phyloP scores from a whole-genome alignment of 2,329 filamentous ascomycete species.

The Fusarium nodosum region DNA sequence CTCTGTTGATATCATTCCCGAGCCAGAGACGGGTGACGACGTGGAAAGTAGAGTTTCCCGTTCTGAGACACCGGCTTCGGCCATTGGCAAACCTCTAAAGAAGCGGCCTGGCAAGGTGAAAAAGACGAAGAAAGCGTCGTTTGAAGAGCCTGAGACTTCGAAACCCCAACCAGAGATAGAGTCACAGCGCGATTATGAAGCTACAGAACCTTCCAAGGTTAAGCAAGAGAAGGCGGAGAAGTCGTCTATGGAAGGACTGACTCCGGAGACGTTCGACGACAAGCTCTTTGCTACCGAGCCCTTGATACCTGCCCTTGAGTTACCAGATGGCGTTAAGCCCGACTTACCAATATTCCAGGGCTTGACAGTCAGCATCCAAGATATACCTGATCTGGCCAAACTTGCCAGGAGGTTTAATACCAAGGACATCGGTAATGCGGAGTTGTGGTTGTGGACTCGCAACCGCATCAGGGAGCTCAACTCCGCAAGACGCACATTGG shows the following conservation, averaged over 20 bases:
- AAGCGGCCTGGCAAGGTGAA: conserved; percentile 71
- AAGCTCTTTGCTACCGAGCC: conserved; percentile 65
- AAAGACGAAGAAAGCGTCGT: conserved; percentile 82
- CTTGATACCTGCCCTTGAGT: conserved; percentile 58
- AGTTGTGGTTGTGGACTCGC: conserved; percentile 70
- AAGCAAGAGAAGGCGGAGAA: conserved; percentile 37
- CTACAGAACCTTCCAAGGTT: conserved; percentile 31
- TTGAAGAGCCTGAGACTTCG: conserved; percentile 75
- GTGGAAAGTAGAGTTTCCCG: conserved; percentile 58
- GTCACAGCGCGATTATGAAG: conserved; percentile 57
- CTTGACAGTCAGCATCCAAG: conserved; percentile 60
- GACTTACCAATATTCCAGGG: conserved; percentile 62
- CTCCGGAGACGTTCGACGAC: conserved; percentile 61
- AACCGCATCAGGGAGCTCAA: conserved; percentile 70
- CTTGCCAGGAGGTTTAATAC: conserved; percentile 63
- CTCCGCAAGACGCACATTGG: conserved; percentile 49
- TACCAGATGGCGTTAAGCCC: conserved; percentile 62
- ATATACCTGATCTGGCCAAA: conserved; percentile 64
- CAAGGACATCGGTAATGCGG: conserved; percentile 63
- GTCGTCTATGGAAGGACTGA: conserved; percentile 49
- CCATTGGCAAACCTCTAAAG: conserved; percentile 64
- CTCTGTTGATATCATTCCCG: conserved; percentile 65
- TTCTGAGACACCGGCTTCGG: conserved; percentile 62
- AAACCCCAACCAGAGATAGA: conserved; percentile 68
- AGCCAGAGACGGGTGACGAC: conserved; percentile 62